These are phyloP conservation scores for Colletotrichum plurivorum DNA, from an alignment of 2,329 filamentous ascomycete genomes.

Conservation along the genomic window DNA sequence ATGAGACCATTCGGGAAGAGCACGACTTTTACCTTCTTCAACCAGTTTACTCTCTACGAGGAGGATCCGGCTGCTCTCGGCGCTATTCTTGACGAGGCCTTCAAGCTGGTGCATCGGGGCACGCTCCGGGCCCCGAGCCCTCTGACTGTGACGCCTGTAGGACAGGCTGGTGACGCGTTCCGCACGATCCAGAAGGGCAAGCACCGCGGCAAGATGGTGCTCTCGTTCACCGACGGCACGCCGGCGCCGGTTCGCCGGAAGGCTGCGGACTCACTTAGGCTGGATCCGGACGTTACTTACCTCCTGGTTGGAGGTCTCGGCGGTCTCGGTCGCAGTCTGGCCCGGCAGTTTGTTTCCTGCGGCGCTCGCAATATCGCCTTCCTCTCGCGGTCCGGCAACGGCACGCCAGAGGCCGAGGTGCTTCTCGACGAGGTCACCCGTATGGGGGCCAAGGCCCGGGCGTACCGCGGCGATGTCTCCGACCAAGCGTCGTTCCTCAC, in stretches of 20 bases:
- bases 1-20: slow-evolving; percentile 59
- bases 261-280: slow-evolving; percentile 27
- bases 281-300: slow-evolving; percentile 45
- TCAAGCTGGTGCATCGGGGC: slow-evolving; percentile 13
- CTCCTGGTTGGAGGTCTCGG: slow-evolving; percentile 49
- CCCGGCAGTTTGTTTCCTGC: slow-evolving; percentile 44
- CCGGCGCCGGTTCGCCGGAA: neutral
- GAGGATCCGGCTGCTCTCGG: slow-evolving; percentile 38
- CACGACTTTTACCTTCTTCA: slow-evolving; percentile 52
- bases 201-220: slow-evolving; percentile 59
- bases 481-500: slow-evolving; percentile 45
- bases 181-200: slow-evolving; percentile 55
- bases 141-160: slow-evolving; percentile 42
- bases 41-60: slow-evolving; percentile 44
- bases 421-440: slow-evolving; percentile 42
- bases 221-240: slow-evolving; percentile 8
- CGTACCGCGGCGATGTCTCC: slow-evolving; percentile 51
- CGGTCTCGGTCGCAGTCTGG: slow-evolving; percentile 45
- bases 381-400: slow-evolving; percentile 45
- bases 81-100: slow-evolving; percentile 27
- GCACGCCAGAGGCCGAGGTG: slow-evolving; percentile 36
- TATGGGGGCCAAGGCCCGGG: slow-evolving; percentile 43
- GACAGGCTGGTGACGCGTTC: slow-evolving; percentile 53
- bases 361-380: slow-evolving; percentile 49
- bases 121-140: slow-evolving; percentile 33